Conservation (phyloP, 1,284 basidiomycete genomes). For the Gymnopus androsaceus region DNA sequence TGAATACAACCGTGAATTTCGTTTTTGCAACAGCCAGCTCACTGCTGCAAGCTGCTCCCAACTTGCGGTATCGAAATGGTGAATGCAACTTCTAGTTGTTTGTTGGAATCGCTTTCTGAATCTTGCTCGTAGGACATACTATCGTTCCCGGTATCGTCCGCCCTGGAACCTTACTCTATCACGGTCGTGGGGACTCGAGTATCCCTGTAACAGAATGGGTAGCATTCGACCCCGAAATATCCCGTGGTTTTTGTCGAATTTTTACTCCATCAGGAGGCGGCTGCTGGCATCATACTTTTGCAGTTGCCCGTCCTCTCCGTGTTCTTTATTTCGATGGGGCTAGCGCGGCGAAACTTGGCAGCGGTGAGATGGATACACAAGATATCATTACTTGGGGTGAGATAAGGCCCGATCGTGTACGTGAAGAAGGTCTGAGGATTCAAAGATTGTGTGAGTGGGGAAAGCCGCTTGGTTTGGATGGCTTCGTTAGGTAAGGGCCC, state of each 20-base stretch:
- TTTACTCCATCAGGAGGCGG: too few species aligned
- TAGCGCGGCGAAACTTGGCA: constrained; percentile 36
- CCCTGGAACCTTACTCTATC: constrained; percentile 45
- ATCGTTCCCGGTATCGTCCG: constrained; percentile 45
- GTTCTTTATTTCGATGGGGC: constrained; percentile 48
- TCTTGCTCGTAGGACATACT: constrained; percentile 45
- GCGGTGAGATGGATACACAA: constrained; percentile 43
- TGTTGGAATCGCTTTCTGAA: not conserved
- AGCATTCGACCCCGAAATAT: constrained; percentile 46
- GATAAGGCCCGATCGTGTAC: constrained; percentile 14
- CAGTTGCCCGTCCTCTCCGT: constrained; percentile 36
- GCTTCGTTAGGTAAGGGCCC: constrained; percentile 35
- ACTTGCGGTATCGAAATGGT: constrained; percentile 44
- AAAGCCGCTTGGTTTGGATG: too few species aligned
- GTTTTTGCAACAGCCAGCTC: constrained; percentile 35
- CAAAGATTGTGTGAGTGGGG: constrained; percentile 38
- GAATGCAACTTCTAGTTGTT: not conserved
- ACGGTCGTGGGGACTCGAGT: constrained; percentile 27
- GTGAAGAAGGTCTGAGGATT: constrained; percentile 32
- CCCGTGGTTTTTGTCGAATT: constrained; percentile 40
- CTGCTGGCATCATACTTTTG: constrained; percentile 41
- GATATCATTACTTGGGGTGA: constrained; percentile 42
- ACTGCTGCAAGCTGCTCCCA: constrained; percentile 47
- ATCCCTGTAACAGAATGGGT: constrained; percentile 42
- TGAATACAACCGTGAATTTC: constrained; percentile 30